Base-by-base conservation (phyloP, 345 rosid species). In the Hibiscus mutabilis region DNA sequence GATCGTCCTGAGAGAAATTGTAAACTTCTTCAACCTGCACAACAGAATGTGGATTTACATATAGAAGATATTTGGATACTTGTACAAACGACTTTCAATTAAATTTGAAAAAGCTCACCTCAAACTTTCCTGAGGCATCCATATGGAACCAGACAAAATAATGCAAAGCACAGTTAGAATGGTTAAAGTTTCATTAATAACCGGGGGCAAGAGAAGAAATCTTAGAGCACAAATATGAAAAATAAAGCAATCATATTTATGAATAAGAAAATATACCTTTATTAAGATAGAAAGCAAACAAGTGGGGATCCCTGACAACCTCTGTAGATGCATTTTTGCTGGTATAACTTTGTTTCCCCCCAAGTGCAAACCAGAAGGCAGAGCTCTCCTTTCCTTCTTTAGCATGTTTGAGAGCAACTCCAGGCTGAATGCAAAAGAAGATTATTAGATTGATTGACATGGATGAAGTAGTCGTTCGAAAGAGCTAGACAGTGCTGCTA, bases 341-440 rank as follows among this genome's bases (percentile, higher is more conserved):
- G 74, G 83, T 86, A 86, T 88, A 89, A 78, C 81, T 85, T 82
- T 92, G 98, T 82, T 96, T 96, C 47, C 98, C 99, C 76, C 99
- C 99, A 76, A 96, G 94, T 69, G 98, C 87, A 85, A 75, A 85
- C 99, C 99, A 96, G 81, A 96, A 96, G 70, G 96, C 75, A 22
- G 98, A 92, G 83, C 87, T 96, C 84, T 92, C 99, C 19, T 96
- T 91, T 68, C 99, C 99, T 81, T 96, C 99, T 79, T 92, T 95
- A 53, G 92, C 89, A 80, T 90, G 97, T 81, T 95, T 95, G 74
- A 92, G 35, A 81, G 89, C 66, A 75, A 76, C 83, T 74, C 97
- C 99, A 42, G 97, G 96, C 99, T 96, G 86, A 79, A 60, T 14
- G 22, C 29, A 44, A n/a, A 33, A n/a, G n/a, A 42, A 73, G 3